These are phyloP conservation scores for Hypoxylon lenormandii DNA, from an alignment of 495 filamentous ascomycete genomes.

Conservation along the genomic window DNA sequence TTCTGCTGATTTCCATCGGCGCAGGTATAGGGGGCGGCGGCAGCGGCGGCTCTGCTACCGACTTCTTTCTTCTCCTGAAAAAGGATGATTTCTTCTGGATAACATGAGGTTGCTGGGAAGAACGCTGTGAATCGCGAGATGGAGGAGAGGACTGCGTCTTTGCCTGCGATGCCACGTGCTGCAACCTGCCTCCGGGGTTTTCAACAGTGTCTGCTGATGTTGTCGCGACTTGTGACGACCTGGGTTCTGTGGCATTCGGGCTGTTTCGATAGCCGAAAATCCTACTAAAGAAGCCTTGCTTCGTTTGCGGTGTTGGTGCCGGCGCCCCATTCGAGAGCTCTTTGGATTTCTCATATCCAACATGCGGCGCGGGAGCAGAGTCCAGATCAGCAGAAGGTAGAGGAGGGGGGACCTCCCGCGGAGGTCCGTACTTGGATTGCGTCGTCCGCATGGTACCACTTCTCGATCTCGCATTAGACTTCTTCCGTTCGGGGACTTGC, in stretches of 20 bases:
- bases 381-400: constrained; percentile 55
- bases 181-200: constrained; percentile 26
- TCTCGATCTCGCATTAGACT: constrained; percentile 73
- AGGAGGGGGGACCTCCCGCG: constrained; percentile 52
- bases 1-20: constrained; percentile 48
- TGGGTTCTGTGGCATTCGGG: constrained; percentile 42
- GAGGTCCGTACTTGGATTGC: constrained; percentile 40
- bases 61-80: constrained; percentile 93
- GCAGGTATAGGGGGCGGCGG: constrained; percentile 48
- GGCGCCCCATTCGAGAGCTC: constrained; percentile 53
- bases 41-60: constrained; percentile 68
- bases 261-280: constrained; percentile 76
- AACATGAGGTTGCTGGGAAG: constrained; percentile 59
- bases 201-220: constrained; percentile 33
- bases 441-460: constrained; percentile 59
- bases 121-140: constrained; percentile 55
- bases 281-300: constrained; percentile 89
- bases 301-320: constrained; percentile 52
- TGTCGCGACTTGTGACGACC: constrained; percentile 50
- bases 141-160: constrained; percentile 62
- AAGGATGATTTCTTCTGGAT: constrained; percentile 93
- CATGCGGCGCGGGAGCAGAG: constrained; percentile 65
- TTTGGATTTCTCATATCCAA: constrained; percentile 70
- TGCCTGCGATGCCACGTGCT: constrained; percentile 47
- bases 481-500: constrained; percentile 64